A percentile compares a stretch with the other conserved stretches of the same genome.
These are phyloP conservation scores for Aspergillus avenaceus DNA, from an alignment of 495 filamentous ascomycete genomes.

Conservation along the genomic window DNA sequence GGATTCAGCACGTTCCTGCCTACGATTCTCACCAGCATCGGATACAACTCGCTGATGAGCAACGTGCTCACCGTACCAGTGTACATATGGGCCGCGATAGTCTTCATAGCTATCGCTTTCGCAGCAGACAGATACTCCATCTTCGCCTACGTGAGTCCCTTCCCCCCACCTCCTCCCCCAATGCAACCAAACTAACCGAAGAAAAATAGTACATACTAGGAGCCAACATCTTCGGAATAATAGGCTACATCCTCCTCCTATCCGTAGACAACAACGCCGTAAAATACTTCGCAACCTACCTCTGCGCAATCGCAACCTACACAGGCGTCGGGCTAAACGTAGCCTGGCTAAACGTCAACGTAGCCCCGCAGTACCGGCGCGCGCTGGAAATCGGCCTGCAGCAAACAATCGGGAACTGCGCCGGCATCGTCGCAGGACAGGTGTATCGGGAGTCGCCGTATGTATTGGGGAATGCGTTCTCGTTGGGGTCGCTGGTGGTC, in stretches of 20 bases:
- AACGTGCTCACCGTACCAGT: slow-evolving; percentile 44
- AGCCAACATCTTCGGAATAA: slow-evolving; percentile 42
- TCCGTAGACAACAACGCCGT: slow-evolving; percentile 34
- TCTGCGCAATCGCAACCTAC: slow-evolving; percentile 49
- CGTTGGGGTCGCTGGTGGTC: slow-evolving; percentile 39
- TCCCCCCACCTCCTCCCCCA: not conserved
- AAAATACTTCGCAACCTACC: slow-evolving; percentile 54
- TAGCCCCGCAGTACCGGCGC: slow-evolving; percentile 54
- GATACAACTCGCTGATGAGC: slow-evolving; percentile 44
- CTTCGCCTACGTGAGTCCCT: slow-evolving; percentile 26
- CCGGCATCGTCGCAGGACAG: slow-evolving; percentile 19
- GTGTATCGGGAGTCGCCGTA: slow-evolving; percentile 44
- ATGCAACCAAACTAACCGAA: not conserved
- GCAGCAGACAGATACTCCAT: slow-evolving; percentile 36
- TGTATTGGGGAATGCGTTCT: slow-evolving; percentile 46
- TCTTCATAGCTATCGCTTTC: slow-evolving; percentile 40
- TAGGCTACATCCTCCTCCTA: slow-evolving; percentile 51
- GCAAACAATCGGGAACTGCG: slow-evolving; percentile 55
- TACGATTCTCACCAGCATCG: slow-evolving; percentile 49
- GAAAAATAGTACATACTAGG: slow-evolving; percentile 30
- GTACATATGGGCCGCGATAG: slow-evolving; percentile 37
- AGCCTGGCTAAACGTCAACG: slow-evolving; percentile 55
- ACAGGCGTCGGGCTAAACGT: slow-evolving; percentile 48
- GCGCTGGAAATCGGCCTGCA: slow-evolving; percentile 54
- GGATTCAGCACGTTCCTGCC: slow-evolving; percentile 60